Evolutionary conservation across 495 filamentous ascomycete species (phyloP).

Genomic region (Lentithecium fluviatile): DNA sequence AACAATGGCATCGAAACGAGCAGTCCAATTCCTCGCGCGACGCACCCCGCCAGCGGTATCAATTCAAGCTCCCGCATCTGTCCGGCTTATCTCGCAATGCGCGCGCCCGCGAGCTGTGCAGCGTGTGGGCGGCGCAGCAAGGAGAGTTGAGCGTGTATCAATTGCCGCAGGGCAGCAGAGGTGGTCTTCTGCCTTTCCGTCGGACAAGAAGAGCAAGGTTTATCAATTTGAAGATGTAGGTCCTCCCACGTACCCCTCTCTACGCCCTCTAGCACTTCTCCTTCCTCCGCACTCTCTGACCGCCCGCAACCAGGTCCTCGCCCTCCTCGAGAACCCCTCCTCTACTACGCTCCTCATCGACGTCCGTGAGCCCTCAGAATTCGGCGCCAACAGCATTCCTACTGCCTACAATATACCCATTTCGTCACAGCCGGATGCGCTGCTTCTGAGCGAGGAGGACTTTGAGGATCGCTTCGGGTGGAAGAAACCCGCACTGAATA

Average conservation of each 20-base stretch:
- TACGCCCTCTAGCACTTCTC: neutral
- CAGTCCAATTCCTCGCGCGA: conserved; percentile 8
- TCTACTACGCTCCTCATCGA: conserved; percentile 47
- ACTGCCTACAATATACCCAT: conserved; percentile 77
- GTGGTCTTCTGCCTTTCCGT: conserved; percentile 18
- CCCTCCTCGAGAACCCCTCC: neutral
- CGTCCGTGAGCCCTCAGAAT: conserved; percentile 83
- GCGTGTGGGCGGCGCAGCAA: neutral
- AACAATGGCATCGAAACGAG: conserved; percentile 26
- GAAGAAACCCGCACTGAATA: conserved; percentile 54
- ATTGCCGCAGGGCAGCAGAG: conserved; percentile 7
- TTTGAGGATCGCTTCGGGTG: conserved; percentile 75
- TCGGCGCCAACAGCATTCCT: conserved; percentile 71
- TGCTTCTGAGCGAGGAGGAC: conserved; percentile 69
- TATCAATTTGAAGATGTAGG: conserved; percentile 28
- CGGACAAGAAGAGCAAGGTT: conserved; percentile 5
- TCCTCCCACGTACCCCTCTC: conserved; percentile 3
- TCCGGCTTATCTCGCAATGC: conserved; percentile 12
- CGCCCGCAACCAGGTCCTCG: neutral
- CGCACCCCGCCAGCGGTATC: conserved; percentile 1
- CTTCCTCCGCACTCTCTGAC: neutral
- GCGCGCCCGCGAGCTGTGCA: neutral
- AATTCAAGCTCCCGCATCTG: neutral
- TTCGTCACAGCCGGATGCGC: conserved; percentile 69
- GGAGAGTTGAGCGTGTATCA: neutral